Base-by-base conservation (phyloP, 2,329 filamentous ascomycete genomes). In the Pleomassaria siparia region DNA sequence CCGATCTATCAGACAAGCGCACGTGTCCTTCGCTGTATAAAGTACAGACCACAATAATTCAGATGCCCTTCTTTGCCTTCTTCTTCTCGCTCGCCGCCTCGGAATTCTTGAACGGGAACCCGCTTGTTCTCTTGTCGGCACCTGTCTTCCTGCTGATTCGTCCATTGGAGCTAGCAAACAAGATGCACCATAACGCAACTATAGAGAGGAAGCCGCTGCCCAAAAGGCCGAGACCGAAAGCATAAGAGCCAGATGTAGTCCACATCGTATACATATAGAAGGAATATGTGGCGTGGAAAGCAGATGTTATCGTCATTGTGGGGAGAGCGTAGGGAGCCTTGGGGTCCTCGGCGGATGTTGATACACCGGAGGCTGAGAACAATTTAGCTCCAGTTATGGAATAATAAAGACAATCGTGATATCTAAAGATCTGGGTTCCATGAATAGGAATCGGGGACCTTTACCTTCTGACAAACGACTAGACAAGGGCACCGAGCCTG, bases 401-500 rank as follows among this genome's bases (percentile, higher is more conserved):
- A n/a, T n/a, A n/a, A n/a, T n/a, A n/a, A n/a, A n/a, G n/a, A n/a
- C n/a, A n/a, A n/a, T n/a, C n/a, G n/a, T n/a, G n/a, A n/a, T n/a
- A n/a, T n/a, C n/a, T n/a, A n/a, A n/a, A n/a, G n/a, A n/a, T n/a
- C n/a, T n/a, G n/a, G n/a, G 32, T 26, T 37, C 25, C 22, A 22
- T 15, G 20, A 5, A 40, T 21, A 13, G 3, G 20, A 7, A 30
- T n/a, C 4, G n/a, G 32, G 41, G 11, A 28, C 10, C 33, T 39
- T 15, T 49, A 64, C 67, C 63, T 63, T 67, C 63, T 8, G 58
- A 51, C 10, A 76, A 63, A 18, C 73, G 66, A n/a, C 80, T 78
- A 1, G 77, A 79, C 11, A 91, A 70, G 0, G 88, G 88, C 4
- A 92, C 76, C 2, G 80, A 79, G 39, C 88, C 89, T 0, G 87